These are phyloP conservation scores for Phytophthora rubi DNA, from an alignment of 352 stramenopile species.

Conservation along the genomic window DNA sequence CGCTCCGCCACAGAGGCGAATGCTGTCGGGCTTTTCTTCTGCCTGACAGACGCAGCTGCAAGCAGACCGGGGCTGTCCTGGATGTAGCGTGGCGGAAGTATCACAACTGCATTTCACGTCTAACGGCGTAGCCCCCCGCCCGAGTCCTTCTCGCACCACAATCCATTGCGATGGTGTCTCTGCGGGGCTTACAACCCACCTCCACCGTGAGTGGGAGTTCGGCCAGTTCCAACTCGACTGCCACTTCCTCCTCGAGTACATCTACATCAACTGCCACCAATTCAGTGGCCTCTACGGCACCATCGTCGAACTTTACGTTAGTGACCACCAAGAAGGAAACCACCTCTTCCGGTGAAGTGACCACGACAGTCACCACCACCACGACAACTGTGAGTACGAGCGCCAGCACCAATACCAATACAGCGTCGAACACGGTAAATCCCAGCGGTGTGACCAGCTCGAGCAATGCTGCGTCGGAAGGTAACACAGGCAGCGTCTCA, in stretches of 20 bases:
- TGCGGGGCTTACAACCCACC: constrained; percentile 29
- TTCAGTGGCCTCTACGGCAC: background rate
- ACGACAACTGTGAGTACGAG: constrained; percentile 25
- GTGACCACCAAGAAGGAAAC: constrained; percentile 33
- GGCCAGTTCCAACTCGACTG: background rate
- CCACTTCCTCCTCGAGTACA: constrained; percentile 3
- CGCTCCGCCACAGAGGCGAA: constrained; percentile 23
- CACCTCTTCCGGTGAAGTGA: constrained; percentile 15
- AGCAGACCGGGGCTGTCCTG: constrained; percentile 3
- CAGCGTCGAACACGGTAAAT: constrained; percentile 10
- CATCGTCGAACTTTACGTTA: constrained; percentile 20
- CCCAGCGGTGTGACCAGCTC: constrained; percentile 6
- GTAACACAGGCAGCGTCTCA: constrained; percentile 12
- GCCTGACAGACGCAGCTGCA: constrained; percentile 22
- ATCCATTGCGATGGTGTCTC: constrained; percentile 26
- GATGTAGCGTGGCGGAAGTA: constrained; percentile 10
- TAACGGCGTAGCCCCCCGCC: constrained; percentile 43
- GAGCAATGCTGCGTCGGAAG: constrained; percentile 5
- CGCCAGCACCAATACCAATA: constrained; percentile 6
- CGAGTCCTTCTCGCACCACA: constrained; percentile 18
- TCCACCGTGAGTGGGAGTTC: constrained; percentile 9
- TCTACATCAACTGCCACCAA: constrained; percentile 3
- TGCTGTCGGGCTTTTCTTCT: constrained; percentile 29
- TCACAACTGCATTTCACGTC: constrained; percentile 52
- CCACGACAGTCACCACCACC: constrained; percentile 28